Evolutionary conservation across 768 basidiomycete genomes (phyloP).

Genomic region (Suillus tomentosus): DNA sequence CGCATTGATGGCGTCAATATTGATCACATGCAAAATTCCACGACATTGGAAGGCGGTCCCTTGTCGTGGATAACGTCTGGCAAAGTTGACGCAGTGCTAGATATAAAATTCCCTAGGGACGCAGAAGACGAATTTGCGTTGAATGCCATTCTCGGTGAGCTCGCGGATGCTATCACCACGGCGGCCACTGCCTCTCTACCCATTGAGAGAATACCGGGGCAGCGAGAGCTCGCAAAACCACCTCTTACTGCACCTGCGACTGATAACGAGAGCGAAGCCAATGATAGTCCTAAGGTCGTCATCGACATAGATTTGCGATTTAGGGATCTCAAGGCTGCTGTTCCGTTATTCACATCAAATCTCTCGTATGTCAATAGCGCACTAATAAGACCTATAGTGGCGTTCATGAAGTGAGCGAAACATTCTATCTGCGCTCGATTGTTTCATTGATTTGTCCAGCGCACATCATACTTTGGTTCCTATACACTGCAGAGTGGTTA

Average conservation of each 20-base stretch:
- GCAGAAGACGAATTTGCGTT: slow-evolving; percentile 69
- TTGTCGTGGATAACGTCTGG: slow-evolving; percentile 98
- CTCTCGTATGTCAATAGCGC: slow-evolving; percentile 92
- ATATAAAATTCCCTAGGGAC: slow-evolving; percentile 94
- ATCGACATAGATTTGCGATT: slow-evolving; percentile 95
- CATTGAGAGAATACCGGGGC: slow-evolving; percentile 79
- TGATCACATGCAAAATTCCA: slow-evolving; percentile 88
- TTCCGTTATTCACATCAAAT: slow-evolving; percentile 89
- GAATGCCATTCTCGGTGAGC: slow-evolving; percentile 84
- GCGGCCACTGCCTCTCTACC: slow-evolving; percentile 48
- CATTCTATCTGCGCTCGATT: slow-evolving; percentile 6
- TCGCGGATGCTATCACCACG: slow-evolving; percentile 85
- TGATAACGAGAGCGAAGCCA: slow-evolving; percentile 29
- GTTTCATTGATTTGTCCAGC: slow-evolving; percentile 42
- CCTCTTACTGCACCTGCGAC: slow-evolving; percentile 73
- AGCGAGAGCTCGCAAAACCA: slow-evolving; percentile 83
- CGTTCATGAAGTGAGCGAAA: slow-evolving; percentile 90
- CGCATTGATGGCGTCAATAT: slow-evolving; percentile 96
- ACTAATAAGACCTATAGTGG: slow-evolving; percentile 92
- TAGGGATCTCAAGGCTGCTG: slow-evolving; percentile 91
- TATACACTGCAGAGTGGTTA: slow-evolving; percentile 86
- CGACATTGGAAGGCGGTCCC: slow-evolving; percentile 75
- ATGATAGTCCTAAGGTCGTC: slow-evolving; percentile 53
- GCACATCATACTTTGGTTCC: slow-evolving; percentile 93
- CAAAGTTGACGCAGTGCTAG: slow-evolving; percentile 94